phyloP scores from a whole-genome alignment of 495 filamentous ascomycete genomes.

The Lasiosphaeria hispida region DNA sequence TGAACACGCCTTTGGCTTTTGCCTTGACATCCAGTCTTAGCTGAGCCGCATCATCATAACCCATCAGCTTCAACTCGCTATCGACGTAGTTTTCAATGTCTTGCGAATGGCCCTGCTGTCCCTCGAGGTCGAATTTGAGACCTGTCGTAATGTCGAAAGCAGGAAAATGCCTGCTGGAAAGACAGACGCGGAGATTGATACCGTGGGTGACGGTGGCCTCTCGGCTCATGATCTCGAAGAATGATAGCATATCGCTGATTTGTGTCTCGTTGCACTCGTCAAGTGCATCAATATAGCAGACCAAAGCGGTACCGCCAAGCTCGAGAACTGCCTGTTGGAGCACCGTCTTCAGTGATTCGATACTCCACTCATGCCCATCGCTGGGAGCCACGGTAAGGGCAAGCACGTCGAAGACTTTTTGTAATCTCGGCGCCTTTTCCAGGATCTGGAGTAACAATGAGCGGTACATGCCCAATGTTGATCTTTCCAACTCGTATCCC shows the following conservation, averaged over 20 bases:
- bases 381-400: neutral
- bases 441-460: conserved; percentile 31
- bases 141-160: conserved; percentile 21
- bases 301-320: conserved; percentile 14
- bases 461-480: conserved; percentile 43
- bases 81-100: neutral
- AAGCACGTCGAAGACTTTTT: conserved; percentile 18
- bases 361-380: conserved; percentile 10
- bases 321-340: conserved; percentile 15
- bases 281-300: conserved; percentile 31
- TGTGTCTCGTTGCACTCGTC: conserved; percentile 29
- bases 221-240: conserved; percentile 21
- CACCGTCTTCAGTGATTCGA: conserved; percentile 13
- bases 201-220: neutral
- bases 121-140: conserved; percentile 20
- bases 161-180: conserved; percentile 30
- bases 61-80: too few relatives aligned
- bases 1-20: conserved; percentile 22
- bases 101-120: conserved; percentile 13
- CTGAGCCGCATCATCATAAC: too few relatives aligned
- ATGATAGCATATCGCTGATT: conserved; percentile 21
- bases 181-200: conserved; percentile 19
- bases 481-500: conserved; percentile 41
- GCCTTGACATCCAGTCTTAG: conserved; percentile 20
- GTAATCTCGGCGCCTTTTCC: conserved; percentile 20